phyloP scores from a whole-genome alignment of 2,329 filamentous ascomycete species.

The Thelonectria discophora region DNA sequence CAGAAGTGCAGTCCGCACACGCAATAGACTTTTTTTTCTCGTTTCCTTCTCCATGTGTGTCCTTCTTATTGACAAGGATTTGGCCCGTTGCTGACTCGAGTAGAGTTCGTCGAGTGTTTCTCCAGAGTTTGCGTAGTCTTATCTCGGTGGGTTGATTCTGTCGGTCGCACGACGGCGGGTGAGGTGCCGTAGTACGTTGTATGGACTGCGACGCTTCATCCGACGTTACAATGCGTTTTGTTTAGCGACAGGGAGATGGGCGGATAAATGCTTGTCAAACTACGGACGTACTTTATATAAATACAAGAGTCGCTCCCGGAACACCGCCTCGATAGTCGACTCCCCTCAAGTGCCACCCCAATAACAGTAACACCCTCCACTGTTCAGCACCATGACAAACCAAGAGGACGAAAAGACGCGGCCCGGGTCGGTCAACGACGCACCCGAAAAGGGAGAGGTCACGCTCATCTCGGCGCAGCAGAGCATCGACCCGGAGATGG shows the following conservation, averaged over 20 bases:
- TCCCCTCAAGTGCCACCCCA: no score
- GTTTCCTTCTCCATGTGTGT: no score
- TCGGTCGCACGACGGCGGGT: background rate
- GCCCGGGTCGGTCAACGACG: conserved; percentile 7
- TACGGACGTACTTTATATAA: background rate
- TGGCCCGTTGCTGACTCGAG: background rate
- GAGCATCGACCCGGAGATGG: conserved; percentile 20
- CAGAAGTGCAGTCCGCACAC: background rate
- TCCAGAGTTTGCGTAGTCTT: background rate
- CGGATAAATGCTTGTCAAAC: no score
- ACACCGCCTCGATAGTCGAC: no score
- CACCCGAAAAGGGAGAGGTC: conserved; percentile 21
- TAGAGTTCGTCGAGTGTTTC: background rate
- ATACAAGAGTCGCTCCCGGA: background rate
- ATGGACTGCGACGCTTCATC: background rate
- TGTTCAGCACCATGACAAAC: background rate
- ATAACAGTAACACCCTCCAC: no score
- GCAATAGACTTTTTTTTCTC: background rate
- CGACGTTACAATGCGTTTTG: background rate
- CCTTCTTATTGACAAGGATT: background rate
- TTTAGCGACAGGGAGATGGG: background rate
- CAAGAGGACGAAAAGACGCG: conserved; percentile 17
- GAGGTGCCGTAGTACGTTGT: no score
- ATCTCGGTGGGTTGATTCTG: background rate
- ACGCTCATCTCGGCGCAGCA: conserved; percentile 17